Evolutionary conservation across 352 stramenopile species (phyloP).

Genomic region (Saprolegnia parasitica): DNA sequence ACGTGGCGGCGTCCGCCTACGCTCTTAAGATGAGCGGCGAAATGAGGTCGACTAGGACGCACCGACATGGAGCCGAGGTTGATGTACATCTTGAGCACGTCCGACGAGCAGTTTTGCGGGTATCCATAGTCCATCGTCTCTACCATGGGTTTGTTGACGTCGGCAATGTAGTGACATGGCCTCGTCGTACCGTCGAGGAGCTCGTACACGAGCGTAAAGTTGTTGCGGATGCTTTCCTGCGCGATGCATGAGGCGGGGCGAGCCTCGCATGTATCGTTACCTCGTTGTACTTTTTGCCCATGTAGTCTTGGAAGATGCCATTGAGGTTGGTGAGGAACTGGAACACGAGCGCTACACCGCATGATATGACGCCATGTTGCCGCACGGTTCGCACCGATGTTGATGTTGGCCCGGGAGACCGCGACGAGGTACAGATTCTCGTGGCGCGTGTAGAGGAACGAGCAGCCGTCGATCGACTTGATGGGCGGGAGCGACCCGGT

Average conservation of each 20-base stretch:
- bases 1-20: slow-evolving; percentile 84
- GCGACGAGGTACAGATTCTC: slow-evolving; percentile 98
- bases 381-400: slow-evolving; percentile 59
- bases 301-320: slow-evolving; percentile 95
- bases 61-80: slow-evolving; percentile 89
- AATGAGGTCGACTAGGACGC: slow-evolving; percentile 1
- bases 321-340: slow-evolving; percentile 97
- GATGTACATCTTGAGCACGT: slow-evolving; percentile 98
- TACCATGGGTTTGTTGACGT: slow-evolving; percentile 8
- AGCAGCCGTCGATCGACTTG: slow-evolving; percentile 95
- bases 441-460: slow-evolving; percentile 96
- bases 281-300: slow-evolving; percentile 97
- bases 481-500: slow-evolving; percentile 92
- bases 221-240: slow-evolving; percentile 93
- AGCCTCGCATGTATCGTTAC: slow-evolving; percentile 26
- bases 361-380: background rate
- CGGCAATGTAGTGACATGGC: background rate
- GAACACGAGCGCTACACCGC: slow-evolving; percentile 83
- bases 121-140: slow-evolving; percentile 99
- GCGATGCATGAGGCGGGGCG: background rate
- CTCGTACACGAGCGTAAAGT: slow-evolving; percentile 99
- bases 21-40: slow-evolving; percentile 32
- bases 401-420: slow-evolving; percentile 95
- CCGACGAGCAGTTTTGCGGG: slow-evolving; percentile 97
- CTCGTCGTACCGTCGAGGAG: slow-evolving; percentile 84